Conservation (phyloP, 768 basidiomycete genomes). For the Mycena belliarum region DNA sequence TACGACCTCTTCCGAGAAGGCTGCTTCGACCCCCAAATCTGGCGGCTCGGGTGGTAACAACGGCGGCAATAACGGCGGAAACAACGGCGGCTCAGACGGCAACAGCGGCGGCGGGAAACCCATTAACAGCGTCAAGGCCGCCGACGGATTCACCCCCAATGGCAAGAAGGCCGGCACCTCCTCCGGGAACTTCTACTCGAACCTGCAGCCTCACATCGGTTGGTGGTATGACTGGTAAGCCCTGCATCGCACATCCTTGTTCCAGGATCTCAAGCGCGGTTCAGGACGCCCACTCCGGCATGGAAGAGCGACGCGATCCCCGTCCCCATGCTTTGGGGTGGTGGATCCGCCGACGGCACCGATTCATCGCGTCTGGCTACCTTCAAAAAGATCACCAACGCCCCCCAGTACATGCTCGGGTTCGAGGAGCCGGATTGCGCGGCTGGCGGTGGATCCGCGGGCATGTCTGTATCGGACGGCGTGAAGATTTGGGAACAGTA, state of each 20-base stretch:
- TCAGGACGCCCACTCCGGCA: conserved; percentile 40
- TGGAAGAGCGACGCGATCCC: conserved; percentile 40
- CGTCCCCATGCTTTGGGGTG: conserved; percentile 52
- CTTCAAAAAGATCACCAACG: conserved; percentile 35
- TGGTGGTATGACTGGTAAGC: conserved; percentile 53
- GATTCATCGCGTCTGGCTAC: conserved; percentile 40
- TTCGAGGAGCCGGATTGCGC: conserved; percentile 52
- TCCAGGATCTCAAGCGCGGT: background rate
- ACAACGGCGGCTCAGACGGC: too few relatives aligned
- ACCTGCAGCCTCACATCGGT: conserved; percentile 42
- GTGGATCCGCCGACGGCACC: conserved; percentile 37
- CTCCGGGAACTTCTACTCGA: conserved; percentile 44
- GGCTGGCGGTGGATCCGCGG: conserved; percentile 45
- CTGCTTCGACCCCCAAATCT: background rate
- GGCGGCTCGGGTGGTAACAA: background rate
- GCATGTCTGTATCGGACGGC: conserved; percentile 43
- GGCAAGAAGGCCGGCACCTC: conserved; percentile 49
- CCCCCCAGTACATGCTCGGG: conserved; percentile 43
- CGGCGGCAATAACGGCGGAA: too few relatives aligned
- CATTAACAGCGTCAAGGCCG: conserved; percentile 15
- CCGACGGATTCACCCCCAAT: conserved; percentile 38
- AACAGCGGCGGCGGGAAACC: background rate
- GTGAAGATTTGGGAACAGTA: conserved; percentile 40
- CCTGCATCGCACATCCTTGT: background rate
- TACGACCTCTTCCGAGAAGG: background rate